Percentiles rank a stretch among this genome's conserved stretches.
Conservation (phyloP, 495 filamentous ascomycete genomes). For the Articulospora tetracladia region DNA sequence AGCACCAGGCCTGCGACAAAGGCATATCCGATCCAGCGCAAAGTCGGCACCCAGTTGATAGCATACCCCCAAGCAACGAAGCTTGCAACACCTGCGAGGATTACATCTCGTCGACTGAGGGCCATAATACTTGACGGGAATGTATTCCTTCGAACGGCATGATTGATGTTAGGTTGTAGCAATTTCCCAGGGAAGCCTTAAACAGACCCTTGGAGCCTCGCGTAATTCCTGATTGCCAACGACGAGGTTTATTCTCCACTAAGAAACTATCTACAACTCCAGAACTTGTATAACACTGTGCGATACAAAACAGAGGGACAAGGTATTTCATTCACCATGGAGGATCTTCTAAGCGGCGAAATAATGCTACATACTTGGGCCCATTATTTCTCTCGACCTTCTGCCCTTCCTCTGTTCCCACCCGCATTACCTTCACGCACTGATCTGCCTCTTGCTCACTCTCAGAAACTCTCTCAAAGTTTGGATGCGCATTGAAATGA, state of each 20-base stretch:
- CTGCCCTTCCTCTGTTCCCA: slow-evolving; percentile 93
- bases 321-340: slow-evolving; percentile 23
- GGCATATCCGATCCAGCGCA: slow-evolving; percentile 79
- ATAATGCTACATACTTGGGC: slow-evolving; percentile 82
- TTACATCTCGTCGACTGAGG: slow-evolving; percentile 72
- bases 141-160: slow-evolving; percentile 22
- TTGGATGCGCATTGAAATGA: slow-evolving; percentile 70
- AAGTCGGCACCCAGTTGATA: slow-evolving; percentile 70
- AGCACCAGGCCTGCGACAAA: slow-evolving; percentile 63
- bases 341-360: slow-evolving; percentile 59
- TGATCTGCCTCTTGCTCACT: slow-evolving; percentile 68
- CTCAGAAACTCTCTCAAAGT: slow-evolving; percentile 61
- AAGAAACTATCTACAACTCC: neutral
- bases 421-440: slow-evolving; percentile 77
- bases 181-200: neutral
- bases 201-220: slow-evolving; percentile 8
- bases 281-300: neutral
- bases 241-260: neutral
- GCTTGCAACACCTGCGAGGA: slow-evolving; percentile 60
- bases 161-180: slow-evolving; percentile 10
- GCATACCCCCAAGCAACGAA: slow-evolving; percentile 86
- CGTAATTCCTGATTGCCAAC: slow-evolving; percentile 7
- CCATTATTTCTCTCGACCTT: slow-evolving; percentile 92
- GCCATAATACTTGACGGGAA: slow-evolving; percentile 55
- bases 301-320: neutral